Conservation (phyloP, 345 rosid genomes). For the Eucalyptus marginata region DNA sequence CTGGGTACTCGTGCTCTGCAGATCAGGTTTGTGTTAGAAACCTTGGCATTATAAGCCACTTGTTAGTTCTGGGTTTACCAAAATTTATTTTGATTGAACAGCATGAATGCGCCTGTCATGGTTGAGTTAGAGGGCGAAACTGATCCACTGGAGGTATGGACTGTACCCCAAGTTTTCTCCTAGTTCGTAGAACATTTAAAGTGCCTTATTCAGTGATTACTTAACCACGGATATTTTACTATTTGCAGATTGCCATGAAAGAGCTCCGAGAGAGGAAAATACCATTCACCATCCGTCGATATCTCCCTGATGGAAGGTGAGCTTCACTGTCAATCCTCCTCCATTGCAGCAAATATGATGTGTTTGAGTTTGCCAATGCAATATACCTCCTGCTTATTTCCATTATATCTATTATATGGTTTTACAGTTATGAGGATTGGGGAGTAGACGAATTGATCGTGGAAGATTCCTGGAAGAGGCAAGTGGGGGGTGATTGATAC, state of each 20-base stretch:
- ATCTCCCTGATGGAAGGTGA: slow-evolving; percentile 92
- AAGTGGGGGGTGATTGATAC: slow-evolving; percentile 70
- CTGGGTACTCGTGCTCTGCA: slow-evolving; percentile 80
- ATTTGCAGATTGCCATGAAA: slow-evolving; percentile 81
- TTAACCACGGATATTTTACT: background rate
- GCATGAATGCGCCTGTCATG: slow-evolving; percentile 95
- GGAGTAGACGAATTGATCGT: slow-evolving; percentile 92
- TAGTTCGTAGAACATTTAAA: background rate
- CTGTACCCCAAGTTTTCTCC: background rate
- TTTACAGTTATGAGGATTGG: slow-evolving; percentile 73
- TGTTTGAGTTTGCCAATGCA: background rate
- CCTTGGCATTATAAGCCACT: background rate
- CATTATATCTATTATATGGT: background rate
- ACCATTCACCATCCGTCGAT: slow-evolving; percentile 88
- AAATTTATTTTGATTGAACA: slow-evolving; percentile 10
- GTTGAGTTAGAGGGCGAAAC: slow-evolving; percentile 91
- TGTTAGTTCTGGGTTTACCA: background rate
- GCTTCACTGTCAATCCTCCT: background rate
- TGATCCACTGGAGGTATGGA: slow-evolving; percentile 69
- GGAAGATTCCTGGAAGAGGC: slow-evolving; percentile 97
- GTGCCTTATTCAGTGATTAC: background rate
- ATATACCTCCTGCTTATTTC: background rate
- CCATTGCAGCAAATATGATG: background rate
- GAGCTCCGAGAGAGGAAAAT: slow-evolving; percentile 85
- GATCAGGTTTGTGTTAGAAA: slow-evolving; percentile 34